phyloP scores from a whole-genome alignment of 106 monocot species.

The Ottelia alismoides region DNA sequence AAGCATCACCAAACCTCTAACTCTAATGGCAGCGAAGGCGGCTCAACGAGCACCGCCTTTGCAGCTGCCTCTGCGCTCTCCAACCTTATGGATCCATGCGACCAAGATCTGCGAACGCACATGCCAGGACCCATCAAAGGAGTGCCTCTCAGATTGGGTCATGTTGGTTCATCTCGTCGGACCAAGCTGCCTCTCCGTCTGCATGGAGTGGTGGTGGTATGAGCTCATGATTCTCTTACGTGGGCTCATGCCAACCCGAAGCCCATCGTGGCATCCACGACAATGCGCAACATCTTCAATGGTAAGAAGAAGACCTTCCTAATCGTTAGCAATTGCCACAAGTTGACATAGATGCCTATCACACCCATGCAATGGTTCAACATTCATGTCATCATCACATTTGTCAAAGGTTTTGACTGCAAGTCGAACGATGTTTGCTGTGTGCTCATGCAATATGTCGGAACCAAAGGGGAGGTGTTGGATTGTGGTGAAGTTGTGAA shows the following conservation, averaged over 20 bases:
- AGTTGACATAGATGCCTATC: constrained; percentile 77
- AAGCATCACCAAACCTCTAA: constrained; percentile 10
- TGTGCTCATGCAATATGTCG: constrained; percentile 88
- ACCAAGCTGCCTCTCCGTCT: constrained; percentile 9
- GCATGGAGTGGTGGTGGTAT: constrained; percentile 19
- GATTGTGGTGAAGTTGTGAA: constrained; percentile 70
- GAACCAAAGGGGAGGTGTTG: constrained; percentile 87
- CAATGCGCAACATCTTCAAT: constrained; percentile 37
- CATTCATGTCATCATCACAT: constrained; percentile 53
- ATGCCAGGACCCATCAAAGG: not conserved
- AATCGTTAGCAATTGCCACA: constrained; percentile 84
- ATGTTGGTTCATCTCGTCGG: constrained; percentile 1
- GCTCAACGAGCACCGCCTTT: too few relatives aligned
- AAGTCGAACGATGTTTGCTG: constrained; percentile 71
- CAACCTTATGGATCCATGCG: constrained; percentile 1
- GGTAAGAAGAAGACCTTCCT: constrained; percentile 81
- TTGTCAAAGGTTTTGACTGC: constrained; percentile 65
- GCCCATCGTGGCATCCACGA: constrained; percentile 5
- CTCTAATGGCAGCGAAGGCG: constrained; percentile 1
- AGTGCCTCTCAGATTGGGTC: constrained; percentile 9
- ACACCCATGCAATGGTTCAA: constrained; percentile 78
- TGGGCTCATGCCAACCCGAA: constrained; percentile 9
- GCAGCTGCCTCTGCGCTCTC: constrained; percentile 10
- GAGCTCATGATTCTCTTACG: constrained; percentile 13
- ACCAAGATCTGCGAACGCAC: not conserved